Conservation (phyloP, 1,284 basidiomycete species). For the Pterulicium gracile region DNA sequence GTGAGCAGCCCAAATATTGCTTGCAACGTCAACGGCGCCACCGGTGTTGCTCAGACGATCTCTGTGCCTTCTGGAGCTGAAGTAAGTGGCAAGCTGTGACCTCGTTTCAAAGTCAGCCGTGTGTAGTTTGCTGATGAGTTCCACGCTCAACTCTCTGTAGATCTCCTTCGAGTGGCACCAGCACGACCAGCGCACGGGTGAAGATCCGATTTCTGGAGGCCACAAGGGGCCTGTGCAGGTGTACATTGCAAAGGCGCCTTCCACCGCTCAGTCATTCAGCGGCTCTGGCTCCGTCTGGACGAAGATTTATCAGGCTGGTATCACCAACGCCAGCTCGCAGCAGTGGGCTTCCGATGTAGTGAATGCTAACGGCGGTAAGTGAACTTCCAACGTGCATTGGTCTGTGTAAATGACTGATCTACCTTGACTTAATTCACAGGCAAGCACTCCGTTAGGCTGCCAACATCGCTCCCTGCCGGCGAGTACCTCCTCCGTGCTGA, state of each 20-base stretch:
- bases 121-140: conserved; percentile 2
- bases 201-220: conserved; percentile 39
- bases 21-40: conserved; percentile 38
- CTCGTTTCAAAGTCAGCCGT: not conserved
- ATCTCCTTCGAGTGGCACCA: conserved; percentile 35
- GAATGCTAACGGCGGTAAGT: conserved; percentile 28
- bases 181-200: conserved; percentile 38
- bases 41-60: conserved; percentile 27
- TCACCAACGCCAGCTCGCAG: conserved; percentile 24
- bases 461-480: conserved; percentile 33
- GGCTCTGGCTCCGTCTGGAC: conserved; percentile 41
- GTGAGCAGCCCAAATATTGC: conserved; percentile 37
- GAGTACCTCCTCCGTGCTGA: conserved; percentile 40
- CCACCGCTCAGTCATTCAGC: conserved; percentile 30
- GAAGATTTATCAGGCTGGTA: conserved; percentile 40
- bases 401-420: not conserved
- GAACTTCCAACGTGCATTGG: not conserved
- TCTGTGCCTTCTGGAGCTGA: conserved; percentile 31
- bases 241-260: conserved; percentile 39
- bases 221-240: conserved; percentile 42
- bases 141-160: too few species aligned
- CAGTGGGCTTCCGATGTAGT: conserved; percentile 39
- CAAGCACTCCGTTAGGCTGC: conserved; percentile 35
- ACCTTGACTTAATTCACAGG: conserved; percentile 14
- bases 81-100: not conserved